Evolutionary conservation across 139 green algal genomes (phyloP).

Genomic region (Chlamydomonas eustigma): DNA sequence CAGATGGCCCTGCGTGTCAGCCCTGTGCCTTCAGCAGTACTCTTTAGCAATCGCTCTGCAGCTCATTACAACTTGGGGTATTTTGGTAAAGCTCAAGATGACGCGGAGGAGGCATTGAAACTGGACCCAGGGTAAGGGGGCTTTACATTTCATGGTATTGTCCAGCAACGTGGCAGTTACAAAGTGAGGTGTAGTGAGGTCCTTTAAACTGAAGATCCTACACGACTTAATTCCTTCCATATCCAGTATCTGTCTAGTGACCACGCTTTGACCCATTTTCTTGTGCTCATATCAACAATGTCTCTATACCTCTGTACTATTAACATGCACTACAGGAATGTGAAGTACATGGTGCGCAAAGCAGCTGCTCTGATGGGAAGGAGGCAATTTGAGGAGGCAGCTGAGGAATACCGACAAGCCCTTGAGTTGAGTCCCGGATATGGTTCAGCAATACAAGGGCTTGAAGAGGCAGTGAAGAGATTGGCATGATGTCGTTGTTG

Average conservation of each 20-base stretch:
- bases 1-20: constrained; percentile 37
- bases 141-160: too few relatives aligned
- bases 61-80: constrained; percentile 27
- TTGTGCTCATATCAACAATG: too few relatives aligned
- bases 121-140: neutral
- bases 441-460: neutral
- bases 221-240: too few relatives aligned
- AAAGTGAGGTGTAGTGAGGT: too few relatives aligned
- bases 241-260: too few relatives aligned
- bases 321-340: neutral
- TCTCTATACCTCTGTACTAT: too few relatives aligned
- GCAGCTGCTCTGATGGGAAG: neutral
- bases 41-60: constrained; percentile 50
- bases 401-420: neutral
- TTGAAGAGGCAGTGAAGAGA: neutral
- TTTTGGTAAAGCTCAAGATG: constrained; percentile 6
- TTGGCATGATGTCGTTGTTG: too few relatives aligned
- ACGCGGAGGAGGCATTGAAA: neutral
- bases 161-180: too few relatives aligned
- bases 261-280: too few relatives aligned
- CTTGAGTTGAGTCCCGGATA: neutral
- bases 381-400: neutral
- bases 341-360: constrained; percentile 8
- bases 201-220: too few relatives aligned
- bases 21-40: constrained; percentile 22